Base-by-base conservation (phyloP, 176 grass and related monocot genomes). In the Zoysia pacifica region DNA sequence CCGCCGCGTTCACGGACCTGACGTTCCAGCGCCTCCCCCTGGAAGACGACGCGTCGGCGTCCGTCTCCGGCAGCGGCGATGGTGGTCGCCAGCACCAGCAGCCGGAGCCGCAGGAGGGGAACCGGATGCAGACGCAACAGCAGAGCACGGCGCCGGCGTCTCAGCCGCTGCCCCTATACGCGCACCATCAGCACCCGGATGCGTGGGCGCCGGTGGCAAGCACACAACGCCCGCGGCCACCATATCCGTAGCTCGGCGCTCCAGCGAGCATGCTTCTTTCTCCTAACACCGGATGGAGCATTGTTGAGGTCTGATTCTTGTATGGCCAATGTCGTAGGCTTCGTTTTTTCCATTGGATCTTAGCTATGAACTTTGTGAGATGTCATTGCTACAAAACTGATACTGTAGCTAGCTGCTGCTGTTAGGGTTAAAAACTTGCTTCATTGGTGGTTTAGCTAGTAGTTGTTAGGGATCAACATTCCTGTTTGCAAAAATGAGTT, bases 11-110 rank as follows among this genome's bases (percentile, higher is more conserved):
- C 78, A 78, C 70, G 37, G 42, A 78, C 70, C 84, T 87, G 1
- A 81, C 74, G 15, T 85, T 97, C 84, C 85, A 84, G 35, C 82
- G 76, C 20, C 86, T 90, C 37, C 81, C 90, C 2, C 54, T 66
- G 5, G 93, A 83, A 56, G 90, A 90, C 39, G 85, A 93, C 52
- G 39, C 70, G 55, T 38, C 91, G 11, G 72, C 72, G 6, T 86
- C 79, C 39, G 79, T 84, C 52, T 84, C 85, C 54, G 82, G 63
- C 18, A 82, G 58, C 46, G 86, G 76, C 4, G 85, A 76, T 3
- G 74, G 43, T 15, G 73, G 79, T n/a, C 67, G 12, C 37, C 68
- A 41, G 18, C 69, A 18, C 44, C 69, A 39, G 18, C 90, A 42
- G 43, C 53, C 53, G 54, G 79, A 68, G 67, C 53, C 49, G n/a